Conservation (phyloP, 2,329 filamentous ascomycete species). For the Colletotrichum tropicale region DNA sequence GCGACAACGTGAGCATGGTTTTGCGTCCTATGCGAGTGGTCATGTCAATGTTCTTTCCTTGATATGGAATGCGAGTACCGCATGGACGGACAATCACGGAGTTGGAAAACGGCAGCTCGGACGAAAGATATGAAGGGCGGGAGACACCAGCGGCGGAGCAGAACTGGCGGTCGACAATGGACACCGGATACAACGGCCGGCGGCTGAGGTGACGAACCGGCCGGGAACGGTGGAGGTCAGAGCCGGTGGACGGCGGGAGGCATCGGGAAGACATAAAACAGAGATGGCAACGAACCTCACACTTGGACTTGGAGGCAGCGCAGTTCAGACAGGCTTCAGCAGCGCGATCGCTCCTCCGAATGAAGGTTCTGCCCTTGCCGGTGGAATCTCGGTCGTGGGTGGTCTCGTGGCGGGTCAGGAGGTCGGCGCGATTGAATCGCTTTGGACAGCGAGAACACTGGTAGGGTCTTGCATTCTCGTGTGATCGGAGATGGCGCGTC, state of each 20-base stretch:
- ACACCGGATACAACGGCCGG: background rate
- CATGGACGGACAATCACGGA: background rate
- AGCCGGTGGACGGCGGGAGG: background rate
- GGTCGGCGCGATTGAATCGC: constrained; percentile 17
- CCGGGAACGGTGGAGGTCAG: background rate
- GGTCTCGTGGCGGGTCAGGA: constrained; percentile 17
- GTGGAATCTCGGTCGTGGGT: constrained; percentile 18
- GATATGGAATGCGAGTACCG: background rate
- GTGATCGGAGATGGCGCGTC: constrained; percentile 13
- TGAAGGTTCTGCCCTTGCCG: constrained; percentile 15
- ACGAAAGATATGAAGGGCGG: background rate
- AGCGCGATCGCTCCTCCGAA: constrained; percentile 14
- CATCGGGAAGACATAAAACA: background rate
- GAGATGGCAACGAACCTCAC: constrained; percentile 5
- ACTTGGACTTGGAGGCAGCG: constrained; percentile 18
- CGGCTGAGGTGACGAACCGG: background rate
- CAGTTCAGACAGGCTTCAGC: constrained; percentile 16
- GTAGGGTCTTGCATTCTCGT: constrained; percentile 17
- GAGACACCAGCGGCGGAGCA: background rate
- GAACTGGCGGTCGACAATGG: background rate
- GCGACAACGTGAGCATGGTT: constrained; percentile 15
- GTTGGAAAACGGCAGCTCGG: background rate
- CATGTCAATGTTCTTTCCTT: background rate
- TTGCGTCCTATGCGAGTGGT: background rate
- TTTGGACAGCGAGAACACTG: constrained; percentile 15